phyloP scores from a whole-genome alignment of 768 basidiomycete genomes.

The Boletus rubescentipes region DNA sequence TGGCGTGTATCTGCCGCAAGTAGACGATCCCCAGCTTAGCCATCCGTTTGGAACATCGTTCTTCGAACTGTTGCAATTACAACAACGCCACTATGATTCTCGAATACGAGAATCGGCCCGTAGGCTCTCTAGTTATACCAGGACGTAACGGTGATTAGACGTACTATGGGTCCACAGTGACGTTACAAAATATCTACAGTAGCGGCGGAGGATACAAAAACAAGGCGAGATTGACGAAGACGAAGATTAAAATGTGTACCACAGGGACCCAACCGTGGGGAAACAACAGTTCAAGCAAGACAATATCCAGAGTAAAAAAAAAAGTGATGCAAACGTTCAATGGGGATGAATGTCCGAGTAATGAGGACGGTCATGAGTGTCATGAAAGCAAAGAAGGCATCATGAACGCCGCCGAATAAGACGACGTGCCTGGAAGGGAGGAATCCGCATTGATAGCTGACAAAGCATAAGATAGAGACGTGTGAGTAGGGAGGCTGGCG shows the following conservation, averaged over 20 bases:
- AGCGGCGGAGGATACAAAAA: conserved; percentile 25
- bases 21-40: conserved; percentile 86
- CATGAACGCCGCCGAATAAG: conserved; percentile 31
- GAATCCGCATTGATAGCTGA: conserved; percentile 36
- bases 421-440: conserved; percentile 20
- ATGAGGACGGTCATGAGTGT: conserved; percentile 28
- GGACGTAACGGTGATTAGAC: conserved; percentile 33
- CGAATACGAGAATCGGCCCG: conserved; percentile 66
- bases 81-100: conserved; percentile 60
- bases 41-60: conserved; percentile 83
- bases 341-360: conserved; percentile 18
- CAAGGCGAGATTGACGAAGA: conserved; percentile 18
- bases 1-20: conserved; percentile 80
- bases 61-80: conserved; percentile 77
- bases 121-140: conserved; percentile 49
- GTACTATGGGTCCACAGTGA: conserved; percentile 27
- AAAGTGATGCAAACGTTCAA: conserved; percentile 24
- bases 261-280: conserved; percentile 5
- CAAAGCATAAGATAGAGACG: conserved; percentile 45
- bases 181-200: conserved; percentile 35
- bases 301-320: conserved; percentile 28
- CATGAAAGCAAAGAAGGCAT: conserved; percentile 36
- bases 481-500: conserved; percentile 30
- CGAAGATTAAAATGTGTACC: conserved; percentile 16
- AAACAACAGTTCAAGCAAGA: conserved; percentile 27